Base-by-base conservation (phyloP, 352 stramenopile species). In the Aphanomyces euteiches region DNA sequence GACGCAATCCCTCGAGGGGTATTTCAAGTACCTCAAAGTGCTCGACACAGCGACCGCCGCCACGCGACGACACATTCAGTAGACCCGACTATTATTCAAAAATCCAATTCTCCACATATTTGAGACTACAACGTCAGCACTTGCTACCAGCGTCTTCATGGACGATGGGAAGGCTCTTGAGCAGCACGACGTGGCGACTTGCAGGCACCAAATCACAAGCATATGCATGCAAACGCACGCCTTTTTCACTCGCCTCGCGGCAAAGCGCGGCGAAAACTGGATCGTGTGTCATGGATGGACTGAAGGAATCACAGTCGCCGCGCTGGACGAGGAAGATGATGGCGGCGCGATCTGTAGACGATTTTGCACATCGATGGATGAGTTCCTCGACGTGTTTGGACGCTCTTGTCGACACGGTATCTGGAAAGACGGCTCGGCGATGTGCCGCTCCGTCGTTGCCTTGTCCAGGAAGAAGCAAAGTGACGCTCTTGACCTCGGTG, bases 401-500 rank as follows among this genome's bases (percentile, higher is more conserved):
- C 15, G 87, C 87, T 28, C 87, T 82, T 39, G 75, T 80, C 3
- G 85, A 93, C 41, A 90, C 75, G 7, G 87, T 94, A 66, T 94
- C 87, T 34, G 87, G 87, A 47, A 94, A 94, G 34, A 94, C 78
- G 12, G 84, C 84, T 63, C 79, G 88, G 3, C 74, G 76, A 7
- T 28, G 40, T 13, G 6, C 59, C 19, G 38, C 47, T 5, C n/a
- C 59, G 41, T 28, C 19, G 47, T 45, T 21, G 12, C 74, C 74
- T n/a, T n/a, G 10, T 7, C 47, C 39, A 15, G 37, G 63, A 38
- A 61, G 53, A 15, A 80, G 78, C 7, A 94, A 75, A 56, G 84
- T 94, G 47, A 91, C 87, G 74, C 85, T 92, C 74, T 94, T 94
- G 38, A 94, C 87, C 74, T 94, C 87, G 28, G 92, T 79, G 67